phyloP scores from a whole-genome alignment of 2,329 filamentous ascomycete genomes.

The Penicillium sp. region DNA sequence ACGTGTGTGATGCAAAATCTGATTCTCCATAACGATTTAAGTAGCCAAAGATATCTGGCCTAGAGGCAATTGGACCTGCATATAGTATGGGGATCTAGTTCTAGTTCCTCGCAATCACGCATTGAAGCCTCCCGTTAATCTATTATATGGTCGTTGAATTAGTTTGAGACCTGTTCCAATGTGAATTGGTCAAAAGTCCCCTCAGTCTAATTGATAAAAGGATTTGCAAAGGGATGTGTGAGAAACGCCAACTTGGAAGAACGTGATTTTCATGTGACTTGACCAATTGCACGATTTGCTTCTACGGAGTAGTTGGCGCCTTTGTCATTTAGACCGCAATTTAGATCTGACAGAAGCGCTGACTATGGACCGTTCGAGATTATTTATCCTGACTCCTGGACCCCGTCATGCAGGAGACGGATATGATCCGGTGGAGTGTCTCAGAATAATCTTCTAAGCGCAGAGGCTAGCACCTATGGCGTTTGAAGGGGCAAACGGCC shows the following conservation, averaged over 20 bases:
- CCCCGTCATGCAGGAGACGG: neutral
- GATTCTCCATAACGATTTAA: neutral
- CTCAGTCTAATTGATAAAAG: neutral
- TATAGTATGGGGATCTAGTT: neutral
- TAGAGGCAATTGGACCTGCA: neutral
- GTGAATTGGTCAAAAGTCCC: neutral
- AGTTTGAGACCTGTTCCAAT: neutral
- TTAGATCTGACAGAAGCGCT: neutral
- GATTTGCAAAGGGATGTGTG: neutral
- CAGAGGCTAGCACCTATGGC: conserved; percentile 1
- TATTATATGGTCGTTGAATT: neutral
- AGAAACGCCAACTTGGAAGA: neutral
- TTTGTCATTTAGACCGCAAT: neutral
- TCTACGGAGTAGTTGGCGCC: neutral
- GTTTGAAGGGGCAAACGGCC: neutral
- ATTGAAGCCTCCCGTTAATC: neutral
- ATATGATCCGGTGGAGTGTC: conserved; percentile 12
- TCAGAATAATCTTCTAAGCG: conserved; percentile 17
- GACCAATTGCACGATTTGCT: neutral
- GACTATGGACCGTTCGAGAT: neutral
- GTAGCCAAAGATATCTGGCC: neutral
- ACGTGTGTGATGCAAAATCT: too few species aligned
- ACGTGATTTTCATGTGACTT: neutral
- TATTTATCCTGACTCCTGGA: neutral
- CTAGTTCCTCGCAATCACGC: neutral